Evolutionary conservation across 2,329 filamentous ascomycete species (phyloP), one percentile per base, ranked within the genome.

Genomic region (Cadophora gregata): DNA sequence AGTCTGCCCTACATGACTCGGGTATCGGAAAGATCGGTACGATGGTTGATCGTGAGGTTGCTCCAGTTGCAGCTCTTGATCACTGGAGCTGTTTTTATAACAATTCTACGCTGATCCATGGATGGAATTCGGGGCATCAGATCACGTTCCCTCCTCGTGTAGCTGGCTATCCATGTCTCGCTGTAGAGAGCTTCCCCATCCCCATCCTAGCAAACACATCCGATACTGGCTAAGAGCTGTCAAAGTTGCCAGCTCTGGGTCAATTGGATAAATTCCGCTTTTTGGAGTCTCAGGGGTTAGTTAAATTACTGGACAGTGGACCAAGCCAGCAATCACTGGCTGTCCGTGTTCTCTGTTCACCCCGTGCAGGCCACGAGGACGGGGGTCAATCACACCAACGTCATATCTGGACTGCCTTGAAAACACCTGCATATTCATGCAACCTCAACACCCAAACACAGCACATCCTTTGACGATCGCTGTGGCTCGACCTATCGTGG

Each of bases 401-500:
- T 58, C 55, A 58, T 36, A 56, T 58, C 21, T 58, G 55, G 12
- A 16, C 21, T 58, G 21, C 55, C 55, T 19, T 36, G 31, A 42
- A 36, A 36, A 42, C 31, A 42, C 31, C 31, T 58, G 31, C 31
- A 58, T 58, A 36, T 16, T 21, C 55, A 58, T 24, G 55, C 33
- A 58, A 8, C 33, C 42, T 12, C 36, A 42, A n/a, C 55, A 42
- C 33, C 53, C 33, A 42, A n/a, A 38, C 33, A 58, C 7, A 25
- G 55, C 31, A 27, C 21, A 58, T 58, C 55, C 38, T 58, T 33
- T 58, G 55, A 58, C 25, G 33, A 42, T 42, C 55, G 25, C 55
- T 58, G 55, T 58, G 55, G 21, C 9, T 31, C 55, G 33, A 58
- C 31, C 55, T 38, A 58, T 38, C 55, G 31, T 25, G 33, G 33